Evolutionary conservation across 805 yeast genomes (phyloP).

Genomic region (Scheffersomyces coipomensis): DNA sequence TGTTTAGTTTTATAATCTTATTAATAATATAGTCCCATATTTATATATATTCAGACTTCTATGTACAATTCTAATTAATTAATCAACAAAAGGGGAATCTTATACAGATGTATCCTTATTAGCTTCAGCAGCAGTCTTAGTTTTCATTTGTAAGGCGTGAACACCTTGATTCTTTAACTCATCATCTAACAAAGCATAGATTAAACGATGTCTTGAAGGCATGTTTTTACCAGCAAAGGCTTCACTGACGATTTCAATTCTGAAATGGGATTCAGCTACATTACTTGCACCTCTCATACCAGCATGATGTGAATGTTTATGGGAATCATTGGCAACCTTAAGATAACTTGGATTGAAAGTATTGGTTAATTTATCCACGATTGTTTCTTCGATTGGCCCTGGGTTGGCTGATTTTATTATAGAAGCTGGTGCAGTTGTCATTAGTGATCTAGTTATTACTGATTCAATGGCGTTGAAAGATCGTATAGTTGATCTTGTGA

Average conservation of each 20-base stretch:
- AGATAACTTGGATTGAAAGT: constrained; percentile 46
- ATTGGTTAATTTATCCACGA: constrained; percentile 41
- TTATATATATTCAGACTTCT: too few species aligned
- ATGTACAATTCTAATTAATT: too few species aligned
- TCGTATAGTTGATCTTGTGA: not conserved
- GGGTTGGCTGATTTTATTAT: constrained; percentile 14
- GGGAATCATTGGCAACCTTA: constrained; percentile 74
- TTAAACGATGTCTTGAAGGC: constrained; percentile 76
- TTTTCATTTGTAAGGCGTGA: constrained; percentile 84
- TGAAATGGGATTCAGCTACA: constrained; percentile 77
- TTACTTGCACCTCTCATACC: constrained; percentile 75
- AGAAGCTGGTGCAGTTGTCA: not conserved
- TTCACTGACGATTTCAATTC: constrained; percentile 70
- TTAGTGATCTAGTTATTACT: not conserved
- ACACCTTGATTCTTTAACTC: constrained; percentile 72
- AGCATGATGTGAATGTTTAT: constrained; percentile 84
- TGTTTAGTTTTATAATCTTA: too few species aligned
- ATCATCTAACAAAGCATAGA: constrained; percentile 67
- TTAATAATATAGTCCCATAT: too few species aligned
- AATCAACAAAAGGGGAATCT: too few species aligned
- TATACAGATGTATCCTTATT: too few species aligned
- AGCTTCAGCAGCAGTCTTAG: constrained; percentile 53
- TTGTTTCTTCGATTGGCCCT: constrained; percentile 50
- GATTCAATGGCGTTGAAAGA: not conserved
- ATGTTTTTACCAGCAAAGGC: constrained; percentile 61